Base-by-base conservation (phyloP, 768 basidiomycete genomes). In the Leccinum variicolor region DNA sequence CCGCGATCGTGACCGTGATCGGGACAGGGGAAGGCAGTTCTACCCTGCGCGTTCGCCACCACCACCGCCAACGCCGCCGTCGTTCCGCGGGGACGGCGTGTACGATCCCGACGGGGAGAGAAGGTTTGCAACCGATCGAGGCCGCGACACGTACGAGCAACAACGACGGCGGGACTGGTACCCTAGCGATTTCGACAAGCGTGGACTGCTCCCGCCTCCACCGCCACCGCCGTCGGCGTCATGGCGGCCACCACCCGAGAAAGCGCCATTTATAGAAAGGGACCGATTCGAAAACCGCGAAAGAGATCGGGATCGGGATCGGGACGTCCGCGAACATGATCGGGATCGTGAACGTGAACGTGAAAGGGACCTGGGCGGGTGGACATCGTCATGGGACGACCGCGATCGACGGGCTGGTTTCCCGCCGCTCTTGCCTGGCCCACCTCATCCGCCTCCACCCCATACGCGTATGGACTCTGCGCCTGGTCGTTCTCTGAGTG, bases 151-250 rank as follows among this genome's bases (percentile, higher is more conserved):
- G 15, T 74, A 66, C 51, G 68, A 70, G 33, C 62, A 57, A 36
- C 65, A 57, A 36, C 65, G 72, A 41, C 61, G 70, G 39, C 68
- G 69, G 33, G 67, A 68, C 13, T 69, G 70, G 65, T 68, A 68
- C 36, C 66, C 71, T 49, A 73, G 75, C 41, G 76, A 79, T 6
- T 76, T 80, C 34, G 78, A 79, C 53, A 77, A 77, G 52, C 69
- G 76, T 54, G 64, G 54, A 39, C 54, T n/a, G 36, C 36, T 4
- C 15, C 36, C 36, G 36, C 36, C 36, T 39, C 36, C 54, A 11
- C 21, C 31, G 7, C 62, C 58, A 0, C 45, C 50, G 2, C 49
- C 53, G 2, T 61, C 59, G 14, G 58, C 61, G 13, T 46, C 61
- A 14, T 73, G 64, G 71, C 66, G 70, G 54, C 56, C 66, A 17